A percentile compares a stretch with the other conserved stretches of the same genome.
phyloP scores from a whole-genome alignment of 2,329 filamentous ascomycete species.

The Penicillium sp. region DNA sequence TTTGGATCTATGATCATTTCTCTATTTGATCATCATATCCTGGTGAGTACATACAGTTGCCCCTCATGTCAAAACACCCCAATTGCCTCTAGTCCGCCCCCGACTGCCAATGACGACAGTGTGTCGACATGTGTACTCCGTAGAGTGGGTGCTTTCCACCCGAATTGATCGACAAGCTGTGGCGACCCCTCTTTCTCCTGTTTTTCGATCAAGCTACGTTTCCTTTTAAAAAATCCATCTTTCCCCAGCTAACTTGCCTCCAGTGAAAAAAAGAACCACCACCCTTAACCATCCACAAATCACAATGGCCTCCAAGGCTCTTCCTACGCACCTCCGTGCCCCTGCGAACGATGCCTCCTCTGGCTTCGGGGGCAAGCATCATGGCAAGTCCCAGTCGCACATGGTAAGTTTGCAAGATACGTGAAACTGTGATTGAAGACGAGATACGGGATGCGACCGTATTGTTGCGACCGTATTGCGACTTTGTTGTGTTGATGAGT shows the following conservation, averaged over 20 bases:
- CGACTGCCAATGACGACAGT: conserved; percentile 28
- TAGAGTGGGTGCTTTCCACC: conserved; percentile 8
- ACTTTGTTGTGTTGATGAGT: not conserved
- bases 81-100: not conserved
- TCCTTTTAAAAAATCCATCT: not conserved
- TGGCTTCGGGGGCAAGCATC: conserved; percentile 46
- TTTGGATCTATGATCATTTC: conserved; percentile 5
- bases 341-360: conserved; percentile 50
- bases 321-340: conserved; percentile 73
- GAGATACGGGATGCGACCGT: not conserved
- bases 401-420: conserved; percentile 44
- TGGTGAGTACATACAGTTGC: not conserved
- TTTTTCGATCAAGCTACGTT: conserved; percentile 8
- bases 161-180: conserved; percentile 26
- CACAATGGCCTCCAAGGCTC: conserved; percentile 69
- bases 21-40: not conserved
- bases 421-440: not conserved
- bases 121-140: conserved; percentile 21
- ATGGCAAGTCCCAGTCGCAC: conserved; percentile 54
- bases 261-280: conserved; percentile 3
- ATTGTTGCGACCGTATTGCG: not conserved
- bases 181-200: conserved; percentile 20
- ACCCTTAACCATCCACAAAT: not conserved
- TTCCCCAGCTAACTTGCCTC: not conserved
- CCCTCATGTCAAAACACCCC: not conserved